Evolutionary conservation across 495 filamentous ascomycete species (phyloP), one percentile per base, ranked within the genome.

Genomic region (Viridothelium virens): DNA sequence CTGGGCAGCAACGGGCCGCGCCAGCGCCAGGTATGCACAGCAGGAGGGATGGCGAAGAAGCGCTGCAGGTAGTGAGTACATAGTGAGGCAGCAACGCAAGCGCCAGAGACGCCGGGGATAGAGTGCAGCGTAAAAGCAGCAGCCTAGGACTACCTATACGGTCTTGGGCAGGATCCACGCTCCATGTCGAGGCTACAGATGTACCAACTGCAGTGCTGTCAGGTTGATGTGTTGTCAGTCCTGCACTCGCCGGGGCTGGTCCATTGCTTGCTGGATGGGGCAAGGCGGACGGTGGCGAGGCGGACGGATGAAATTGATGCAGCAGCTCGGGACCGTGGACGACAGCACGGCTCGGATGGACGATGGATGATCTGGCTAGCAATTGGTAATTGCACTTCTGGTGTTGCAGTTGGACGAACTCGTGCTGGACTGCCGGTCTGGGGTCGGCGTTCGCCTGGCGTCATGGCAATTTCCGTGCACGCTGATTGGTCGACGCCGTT

Each of bases 221-320:
- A 59, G 53, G 53, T 3, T 59, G 53, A 59, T 59, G 53, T 59
- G 53, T 59, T 59, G 53, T 59, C 53, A 59, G 53, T 59, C 5
- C 53, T 59, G 53, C 53, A 59, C 53, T 59, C 53, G 53, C 53
- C 53, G 31, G 53, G 53, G 53, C 53, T 59, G 6, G 5, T 10
- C 7, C 11, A 59, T 18, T 59, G 53, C 53, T 59, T 59, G 53
- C 53, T 59, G 53, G 53, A 59, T 34, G 5, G 31, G 53, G 53
- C 53, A 59, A 59, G 53, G 53, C 53, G 53, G 53, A 59, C 53
- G 53, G 25, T 59, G 53, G 53, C 53, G 31, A 59, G 53, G 14
- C 53, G 5, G 36, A 33, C 14, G 53, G 53, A 59, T 59, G 53
- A 18, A 59, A 9, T 5, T 14, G 53, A 59, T 59, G 53, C 53